Conservation (phyloP, 2,329 filamentous ascomycete genomes). For the Fusarium pseudograminearum region DNA sequence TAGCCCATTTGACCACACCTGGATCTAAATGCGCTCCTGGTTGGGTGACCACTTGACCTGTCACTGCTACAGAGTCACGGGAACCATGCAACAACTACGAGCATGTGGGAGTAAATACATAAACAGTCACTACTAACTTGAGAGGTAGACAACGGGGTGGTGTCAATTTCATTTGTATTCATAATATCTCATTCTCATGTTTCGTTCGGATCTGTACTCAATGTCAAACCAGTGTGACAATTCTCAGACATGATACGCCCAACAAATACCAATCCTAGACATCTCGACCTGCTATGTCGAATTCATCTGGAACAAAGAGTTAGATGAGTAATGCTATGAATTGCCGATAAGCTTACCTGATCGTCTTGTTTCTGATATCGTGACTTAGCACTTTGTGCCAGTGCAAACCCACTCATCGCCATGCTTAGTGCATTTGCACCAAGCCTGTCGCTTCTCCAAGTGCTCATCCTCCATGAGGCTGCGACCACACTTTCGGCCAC, state of each 20-base stretch:
- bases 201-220: too few species aligned
- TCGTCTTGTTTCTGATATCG: not conserved
- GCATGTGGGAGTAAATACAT: rapidly evolving
- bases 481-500: conserved; percentile 5
- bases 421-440: conserved; percentile 14
- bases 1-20: too few species aligned
- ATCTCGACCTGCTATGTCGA: rapidly evolving
- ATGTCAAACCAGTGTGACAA: rapidly evolving
- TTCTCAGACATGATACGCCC: rapidly evolving
- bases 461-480: not conserved
- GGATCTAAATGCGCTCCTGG: rapidly evolving
- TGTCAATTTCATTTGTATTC: too few species aligned
- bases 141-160: rapidly evolving
- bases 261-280: too few species aligned
- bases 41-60: too few species aligned
- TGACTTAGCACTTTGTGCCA: conserved; percentile 3
- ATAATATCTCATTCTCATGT: too few species aligned
- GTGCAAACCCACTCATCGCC: conserved; percentile 9
- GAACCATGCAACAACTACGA: rapidly evolving
- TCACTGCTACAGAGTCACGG: too few species aligned
- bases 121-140: too few species aligned
- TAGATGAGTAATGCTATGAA: rapidly evolving
- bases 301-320: not conserved
- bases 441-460: conserved; percentile 1
- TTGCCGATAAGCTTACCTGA: rapidly evolving